phyloP scores from a whole-genome alignment of 2,329 filamentous ascomycete genomes.

The Scorias spongiosa region DNA sequence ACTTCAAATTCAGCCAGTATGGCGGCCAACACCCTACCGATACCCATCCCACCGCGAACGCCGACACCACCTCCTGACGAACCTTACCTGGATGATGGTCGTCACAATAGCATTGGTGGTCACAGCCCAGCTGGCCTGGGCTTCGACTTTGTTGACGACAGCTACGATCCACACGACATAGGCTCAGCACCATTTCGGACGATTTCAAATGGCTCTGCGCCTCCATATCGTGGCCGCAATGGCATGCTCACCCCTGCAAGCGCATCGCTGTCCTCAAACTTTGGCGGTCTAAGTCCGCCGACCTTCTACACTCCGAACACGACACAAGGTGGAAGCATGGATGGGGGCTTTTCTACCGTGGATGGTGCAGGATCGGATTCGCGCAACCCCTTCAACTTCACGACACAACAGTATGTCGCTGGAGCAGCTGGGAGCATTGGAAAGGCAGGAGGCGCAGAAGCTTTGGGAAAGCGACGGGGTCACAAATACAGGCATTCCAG shows the following conservation, averaged over 20 bases:
- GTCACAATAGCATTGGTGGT: not conserved
- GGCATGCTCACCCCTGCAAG: slow-evolving; percentile 17
- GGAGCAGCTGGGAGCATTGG: slow-evolving; percentile 32
- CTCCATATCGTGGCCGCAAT: not conserved
- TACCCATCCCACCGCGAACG: slow-evolving; percentile 46
- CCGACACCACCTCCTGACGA: slow-evolving; percentile 48
- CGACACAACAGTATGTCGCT: slow-evolving; percentile 42
- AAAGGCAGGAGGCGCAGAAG: slow-evolving; percentile 49
- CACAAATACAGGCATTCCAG: slow-evolving; percentile 98
- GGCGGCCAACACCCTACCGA: slow-evolving; percentile 40
- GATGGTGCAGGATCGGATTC: slow-evolving; percentile 11
- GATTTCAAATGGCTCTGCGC: not conserved
- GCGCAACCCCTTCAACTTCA: slow-evolving; percentile 82
- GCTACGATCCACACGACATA: not conserved
- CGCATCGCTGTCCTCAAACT: slow-evolving; percentile 11
- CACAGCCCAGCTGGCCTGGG: not conserved
- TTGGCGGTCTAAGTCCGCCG: slow-evolving; percentile 11
- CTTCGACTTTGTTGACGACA: not conserved
- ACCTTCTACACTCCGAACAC: slow-evolving; percentile 17
- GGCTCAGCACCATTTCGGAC: not conserved
- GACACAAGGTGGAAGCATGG: slow-evolving; percentile 16
- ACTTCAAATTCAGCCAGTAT: slow-evolving; percentile 24
- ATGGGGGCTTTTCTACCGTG: slow-evolving; percentile 5
- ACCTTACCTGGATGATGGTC: slow-evolving; percentile 1
- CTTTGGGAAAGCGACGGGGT: slow-evolving; percentile 78